Percentiles rank a stretch among this genome's conserved stretches.
Evolutionary conservation across 139 green algal genomes (phyloP).

Genomic region (Diplosphaera chodatii): DNA sequence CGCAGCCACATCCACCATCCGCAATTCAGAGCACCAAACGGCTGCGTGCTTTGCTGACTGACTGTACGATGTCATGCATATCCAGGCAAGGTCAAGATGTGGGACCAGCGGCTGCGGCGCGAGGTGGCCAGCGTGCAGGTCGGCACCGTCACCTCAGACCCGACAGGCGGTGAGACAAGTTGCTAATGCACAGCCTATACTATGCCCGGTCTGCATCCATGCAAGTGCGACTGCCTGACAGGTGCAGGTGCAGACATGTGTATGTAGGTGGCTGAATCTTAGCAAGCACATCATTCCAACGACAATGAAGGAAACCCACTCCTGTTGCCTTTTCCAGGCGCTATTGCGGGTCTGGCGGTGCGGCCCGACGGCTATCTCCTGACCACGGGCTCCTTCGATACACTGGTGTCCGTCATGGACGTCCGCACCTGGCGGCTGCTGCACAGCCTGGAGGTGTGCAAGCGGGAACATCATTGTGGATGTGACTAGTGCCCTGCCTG

Average conservation of each 20-base stretch:
- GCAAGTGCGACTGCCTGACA: no score
- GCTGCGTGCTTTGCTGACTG: no score
- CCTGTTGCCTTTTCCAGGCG: no score
- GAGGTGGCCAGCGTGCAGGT: neutral
- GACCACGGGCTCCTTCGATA: neutral
- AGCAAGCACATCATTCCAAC: no score
- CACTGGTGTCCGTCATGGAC: neutral
- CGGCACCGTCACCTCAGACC: neutral
- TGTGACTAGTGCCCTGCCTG: no score
- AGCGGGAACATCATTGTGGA: no score
- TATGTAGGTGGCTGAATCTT: no score
- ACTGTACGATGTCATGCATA: no score
- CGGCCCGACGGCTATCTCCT: neutral
- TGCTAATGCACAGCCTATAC: neutral
- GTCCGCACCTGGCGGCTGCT: neutral
- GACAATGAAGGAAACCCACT: no score
- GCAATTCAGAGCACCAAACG: no score
- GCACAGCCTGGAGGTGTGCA: neutral
- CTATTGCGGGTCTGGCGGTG: neutral
- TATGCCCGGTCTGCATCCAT: neutral
- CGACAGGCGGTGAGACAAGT: neutral
- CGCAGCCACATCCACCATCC: no score
- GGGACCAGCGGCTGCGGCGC: neutral
- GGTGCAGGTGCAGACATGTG: no score
- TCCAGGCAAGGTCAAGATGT: neutral